Evolutionary conservation across 2,329 filamentous ascomycete genomes (phyloP), one percentile per base, ranked within the genome.

Genomic region (Exophiala lecanii-corni): DNA sequence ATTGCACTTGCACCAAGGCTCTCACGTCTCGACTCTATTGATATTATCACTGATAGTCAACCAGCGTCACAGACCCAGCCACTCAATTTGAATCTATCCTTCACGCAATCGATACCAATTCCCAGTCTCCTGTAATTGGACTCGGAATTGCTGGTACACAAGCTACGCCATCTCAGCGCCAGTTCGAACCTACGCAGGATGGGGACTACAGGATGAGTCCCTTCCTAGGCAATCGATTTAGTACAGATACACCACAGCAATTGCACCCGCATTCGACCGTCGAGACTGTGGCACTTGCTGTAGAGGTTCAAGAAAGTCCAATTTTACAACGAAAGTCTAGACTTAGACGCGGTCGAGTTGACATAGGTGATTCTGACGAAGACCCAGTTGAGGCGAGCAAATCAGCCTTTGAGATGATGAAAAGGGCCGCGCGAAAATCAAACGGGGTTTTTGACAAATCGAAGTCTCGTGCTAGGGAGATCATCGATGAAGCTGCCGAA

Each of bases 401-500:
- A 2, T 53, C 66, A 18, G 85, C 82, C 0, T 94, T 92, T 60
- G 72, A 76, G 42, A 64, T 82, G 25, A 79, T 95, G 78, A 79
- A 78, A 54, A 82, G 82, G 58, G 81, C 75, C 3, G 75, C 78
- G 4, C 74, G 69, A 49, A 68, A 69, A 55, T 66, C 74, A 57
- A 71, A 74, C 39, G 67, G 69, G 4, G 71, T 75, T 12, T 94
- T 89, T 56, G 78, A 95, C 66, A 86, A 84, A 64, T 89, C 88
- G 65, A 89, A 84, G 62, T 94, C 87, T 67, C 82, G 86, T 60
- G 91, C 89, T 1, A 89, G 82, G 58, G 82, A 84, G 17, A 86
- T 95, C 76, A 75, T 98, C 26, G 79, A 97, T 53, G 92, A 96
- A 54, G 89, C 94, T 61, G 31, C 92, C 48, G 87, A 95, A 57